Percentiles rank a stretch among this genome's conserved stretches.
Conservation (phyloP, 2,329 filamentous ascomycete species). For the Fonsecaea monophora region DNA sequence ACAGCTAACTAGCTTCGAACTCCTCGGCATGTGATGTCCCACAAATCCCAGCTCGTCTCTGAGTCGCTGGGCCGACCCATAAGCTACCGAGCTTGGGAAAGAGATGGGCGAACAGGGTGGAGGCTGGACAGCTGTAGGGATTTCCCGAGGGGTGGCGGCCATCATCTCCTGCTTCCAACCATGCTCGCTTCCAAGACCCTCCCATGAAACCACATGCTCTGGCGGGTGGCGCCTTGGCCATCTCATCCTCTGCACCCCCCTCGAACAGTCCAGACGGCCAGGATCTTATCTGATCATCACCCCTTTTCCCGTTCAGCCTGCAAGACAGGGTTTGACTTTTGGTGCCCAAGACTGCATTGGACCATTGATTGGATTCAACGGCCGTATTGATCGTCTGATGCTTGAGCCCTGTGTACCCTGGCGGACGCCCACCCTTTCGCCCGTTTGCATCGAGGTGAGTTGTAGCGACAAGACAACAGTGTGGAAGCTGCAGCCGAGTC, state of each 20-base stretch:
- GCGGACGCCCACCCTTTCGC: background rate
- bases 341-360: background rate
- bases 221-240: background rate
- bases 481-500: background rate
- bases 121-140: background rate
- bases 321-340: background rate
- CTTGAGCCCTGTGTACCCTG: background rate
- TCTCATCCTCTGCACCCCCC: background rate
- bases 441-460: background rate
- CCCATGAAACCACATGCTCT: background rate
- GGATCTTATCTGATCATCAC: conserved; percentile 5
- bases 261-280: background rate
- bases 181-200: background rate
- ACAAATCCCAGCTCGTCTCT: background rate
- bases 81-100: background rate
- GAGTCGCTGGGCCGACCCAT: background rate
- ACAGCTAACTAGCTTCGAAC: background rate
- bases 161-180: background rate
- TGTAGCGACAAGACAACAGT: background rate
- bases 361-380: background rate
- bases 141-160: no score
- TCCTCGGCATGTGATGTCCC: background rate
- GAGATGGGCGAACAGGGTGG: background rate
- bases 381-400: background rate
- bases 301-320: conserved; percentile 7